Conservation (phyloP, 163 green algal genomes). For the Chloromonas sp. region DNA sequence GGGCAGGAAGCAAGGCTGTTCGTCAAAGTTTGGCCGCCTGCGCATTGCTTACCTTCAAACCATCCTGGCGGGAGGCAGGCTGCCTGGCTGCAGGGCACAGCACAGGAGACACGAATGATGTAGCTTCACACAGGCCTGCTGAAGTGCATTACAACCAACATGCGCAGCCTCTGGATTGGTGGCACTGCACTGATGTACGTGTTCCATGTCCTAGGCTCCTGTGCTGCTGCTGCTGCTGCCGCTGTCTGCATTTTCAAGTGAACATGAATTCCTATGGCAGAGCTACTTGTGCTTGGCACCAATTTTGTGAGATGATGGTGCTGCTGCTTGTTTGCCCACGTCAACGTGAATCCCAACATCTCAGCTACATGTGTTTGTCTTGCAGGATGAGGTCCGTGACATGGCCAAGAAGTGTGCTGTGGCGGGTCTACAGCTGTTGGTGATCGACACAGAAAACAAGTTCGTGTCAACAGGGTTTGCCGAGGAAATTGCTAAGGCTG, state of each 20-base stretch:
- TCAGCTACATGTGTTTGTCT: background rate
- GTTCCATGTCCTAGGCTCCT: background rate
- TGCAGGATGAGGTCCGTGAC: constrained; percentile 85
- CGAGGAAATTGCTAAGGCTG: constrained; percentile 78
- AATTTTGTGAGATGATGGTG: too few species aligned
- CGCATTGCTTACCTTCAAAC: too few species aligned
- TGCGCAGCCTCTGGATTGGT: too few species aligned
- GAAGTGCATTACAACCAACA: too few species aligned
- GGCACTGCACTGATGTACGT: too few species aligned
- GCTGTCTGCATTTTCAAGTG: background rate
- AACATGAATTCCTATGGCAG: background rate
- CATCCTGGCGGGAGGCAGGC: too few species aligned
- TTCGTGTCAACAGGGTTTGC: constrained; percentile 87
- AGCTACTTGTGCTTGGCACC: background rate
- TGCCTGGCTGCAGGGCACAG: too few species aligned
- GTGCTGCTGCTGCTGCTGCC: background rate
- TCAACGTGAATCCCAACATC: background rate
- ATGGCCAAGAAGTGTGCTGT: constrained; percentile 84
- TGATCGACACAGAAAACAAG: constrained; percentile 99
- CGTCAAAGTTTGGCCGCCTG: too few species aligned
- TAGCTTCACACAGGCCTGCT: too few species aligned
- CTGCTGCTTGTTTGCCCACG: too few species aligned
- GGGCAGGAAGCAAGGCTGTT: background rate
- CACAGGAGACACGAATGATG: too few species aligned
- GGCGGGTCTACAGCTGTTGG: constrained; percentile 84